Conservation (phyloP, 305 asterid genomes). For the Solanum hybrid region DNA sequence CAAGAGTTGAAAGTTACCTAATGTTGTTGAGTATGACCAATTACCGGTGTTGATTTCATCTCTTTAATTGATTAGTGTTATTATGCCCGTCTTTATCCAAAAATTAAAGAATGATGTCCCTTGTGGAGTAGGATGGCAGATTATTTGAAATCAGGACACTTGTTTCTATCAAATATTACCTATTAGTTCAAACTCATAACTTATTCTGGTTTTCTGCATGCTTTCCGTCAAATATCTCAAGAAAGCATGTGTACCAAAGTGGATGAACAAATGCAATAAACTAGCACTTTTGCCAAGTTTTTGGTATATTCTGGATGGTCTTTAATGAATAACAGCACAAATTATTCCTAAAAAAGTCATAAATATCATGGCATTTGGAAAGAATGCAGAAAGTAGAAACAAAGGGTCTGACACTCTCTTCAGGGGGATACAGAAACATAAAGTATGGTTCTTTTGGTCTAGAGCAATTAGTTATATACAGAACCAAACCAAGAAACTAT, state of each 20-base stretch:
- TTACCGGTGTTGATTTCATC: not conserved
- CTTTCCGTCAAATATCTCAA: not conserved
- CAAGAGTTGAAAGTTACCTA: not conserved
- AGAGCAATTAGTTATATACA: not conserved
- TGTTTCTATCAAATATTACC: not conserved
- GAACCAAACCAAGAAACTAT: not conserved
- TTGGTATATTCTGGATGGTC: not conserved
- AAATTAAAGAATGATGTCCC: not conserved
- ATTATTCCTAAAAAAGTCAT: not conserved
- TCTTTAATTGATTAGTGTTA: too few relatives aligned
- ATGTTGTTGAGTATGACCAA: not conserved
- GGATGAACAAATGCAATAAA: not conserved
- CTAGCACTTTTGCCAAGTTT: not conserved
- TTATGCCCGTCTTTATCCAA: not conserved
- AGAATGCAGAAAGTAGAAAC: not conserved
- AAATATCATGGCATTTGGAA: not conserved
- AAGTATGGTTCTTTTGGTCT: not conserved
- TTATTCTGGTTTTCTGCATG: not conserved
- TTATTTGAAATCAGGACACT: not conserved
- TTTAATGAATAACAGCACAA: not conserved
- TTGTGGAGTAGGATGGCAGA: not conserved
- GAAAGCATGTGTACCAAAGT: not conserved
- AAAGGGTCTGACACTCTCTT: not conserved
- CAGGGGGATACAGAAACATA: not conserved
- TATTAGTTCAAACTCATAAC: not conserved